Base-by-base conservation (phyloP, 495 filamentous ascomycete genomes). In the Achaetomiella virescens region DNA sequence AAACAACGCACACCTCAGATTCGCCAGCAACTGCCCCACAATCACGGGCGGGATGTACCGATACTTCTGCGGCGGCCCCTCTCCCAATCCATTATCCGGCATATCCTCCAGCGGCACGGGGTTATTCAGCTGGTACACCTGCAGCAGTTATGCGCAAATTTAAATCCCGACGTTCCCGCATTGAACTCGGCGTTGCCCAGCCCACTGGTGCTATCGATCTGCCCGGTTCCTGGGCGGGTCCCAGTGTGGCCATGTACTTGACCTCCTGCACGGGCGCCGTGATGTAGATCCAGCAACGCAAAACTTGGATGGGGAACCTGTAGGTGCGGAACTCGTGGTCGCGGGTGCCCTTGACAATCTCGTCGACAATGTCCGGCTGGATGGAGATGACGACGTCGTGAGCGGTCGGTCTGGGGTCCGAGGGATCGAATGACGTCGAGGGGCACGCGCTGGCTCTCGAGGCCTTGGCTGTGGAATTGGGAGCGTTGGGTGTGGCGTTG, bases 111-210 rank as follows among this genome's bases (percentile, higher is more conserved):
- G 55, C 2, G 72, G 66, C n/a, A 78, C 61, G 0, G 77, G 74
- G 49, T 80, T 73, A 47, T 79, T 77, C 5, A 82, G 71, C 57
- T 76, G 68, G 48, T 81, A 81, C 7, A 81, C 71, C 54, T 80
- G 75, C 5, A 72, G 27, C 29, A 81, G 65, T 79, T 72, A 45
- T 78, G 73, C 15, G 78, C 78, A 37, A 59, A 72, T 24, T 68
- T 70, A 25, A 60, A 59, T 8, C 46, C 42, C 15, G 25, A 53
- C 15, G 52, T 61, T 25, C 71, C 71, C n/a, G 59, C 50, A 48
- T 79, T 80, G 62, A 81, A 81, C 33, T 75, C 72, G 17, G 61
- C 68, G 37, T 79, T 81, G 22, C 72, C 78, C 1, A 72, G 22
- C 0, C 75, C 77, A 9, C 52, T 61, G 12, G 64, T 55, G 45